phyloP scores from a whole-genome alignment of 441 rosid genomes.

The Pelargonium australe region DNA sequence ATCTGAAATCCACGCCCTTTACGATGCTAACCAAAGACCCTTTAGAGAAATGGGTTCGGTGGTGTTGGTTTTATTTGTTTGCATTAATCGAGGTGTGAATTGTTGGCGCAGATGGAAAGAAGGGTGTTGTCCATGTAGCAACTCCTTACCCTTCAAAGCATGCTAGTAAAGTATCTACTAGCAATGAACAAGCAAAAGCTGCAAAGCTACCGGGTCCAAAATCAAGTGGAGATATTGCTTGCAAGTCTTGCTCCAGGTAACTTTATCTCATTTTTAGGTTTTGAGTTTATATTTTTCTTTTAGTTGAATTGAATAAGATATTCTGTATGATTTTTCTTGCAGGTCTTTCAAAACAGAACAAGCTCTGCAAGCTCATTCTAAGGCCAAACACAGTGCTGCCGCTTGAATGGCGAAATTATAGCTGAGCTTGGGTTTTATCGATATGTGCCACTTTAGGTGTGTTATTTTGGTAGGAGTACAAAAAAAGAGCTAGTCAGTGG shows the following conservation, averaged over 20 bases:
- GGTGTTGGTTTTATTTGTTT: not conserved
- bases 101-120: constrained; percentile 40
- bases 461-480: too few species aligned
- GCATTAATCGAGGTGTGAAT: not conserved
- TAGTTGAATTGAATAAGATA: not conserved
- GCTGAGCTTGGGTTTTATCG: too few species aligned
- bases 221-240: constrained; percentile 32
- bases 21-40: not conserved
- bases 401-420: constrained; percentile 15
- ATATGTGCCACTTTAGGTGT: too few species aligned
- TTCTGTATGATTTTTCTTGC: not conserved
- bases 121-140: constrained; percentile 44
- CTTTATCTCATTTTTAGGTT: not conserved
- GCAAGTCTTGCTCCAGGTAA: constrained; percentile 62
- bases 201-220: constrained; percentile 33
- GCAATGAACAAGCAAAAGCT: constrained; percentile 28
- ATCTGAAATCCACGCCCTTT: not conserved
- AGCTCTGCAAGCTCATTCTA: constrained; percentile 64
- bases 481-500: too few species aligned
- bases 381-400: constrained; percentile 63
- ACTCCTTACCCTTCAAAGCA: constrained; percentile 79
- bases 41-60: not conserved
- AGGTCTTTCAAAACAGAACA: constrained; percentile 57
- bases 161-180: constrained; percentile 34
- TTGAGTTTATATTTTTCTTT: not conserved